Conservation (phyloP, 2,329 filamentous ascomycete genomes). For the Escovopsis weberi region DNA sequence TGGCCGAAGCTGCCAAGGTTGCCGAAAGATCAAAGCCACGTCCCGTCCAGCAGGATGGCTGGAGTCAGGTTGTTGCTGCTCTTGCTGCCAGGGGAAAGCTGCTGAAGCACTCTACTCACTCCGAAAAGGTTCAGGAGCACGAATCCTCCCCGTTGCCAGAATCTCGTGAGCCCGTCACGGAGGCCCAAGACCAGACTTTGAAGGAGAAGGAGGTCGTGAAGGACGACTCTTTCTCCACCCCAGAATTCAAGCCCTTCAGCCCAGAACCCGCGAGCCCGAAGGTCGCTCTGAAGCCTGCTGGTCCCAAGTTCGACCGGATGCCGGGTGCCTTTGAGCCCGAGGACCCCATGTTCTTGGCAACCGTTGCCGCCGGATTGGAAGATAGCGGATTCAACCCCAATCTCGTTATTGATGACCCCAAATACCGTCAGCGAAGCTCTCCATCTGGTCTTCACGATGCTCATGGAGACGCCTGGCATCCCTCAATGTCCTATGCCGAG, state of each 20-base stretch:
- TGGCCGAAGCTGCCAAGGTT: slow-evolving; percentile 13
- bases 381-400: slow-evolving; percentile 58
- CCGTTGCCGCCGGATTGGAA: slow-evolving; percentile 51
- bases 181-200: too few relatives aligned
- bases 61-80: slow-evolving; percentile 38
- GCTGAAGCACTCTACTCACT: slow-evolving; percentile 11
- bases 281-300: slow-evolving; percentile 28
- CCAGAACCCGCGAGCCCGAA: too few relatives aligned
- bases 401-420: slow-evolving; percentile 52
- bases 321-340: slow-evolving; percentile 46
- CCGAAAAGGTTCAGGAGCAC: slow-evolving; percentile 21
- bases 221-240: too few relatives aligned
- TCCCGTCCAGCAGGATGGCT: slow-evolving; percentile 28
- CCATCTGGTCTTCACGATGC: slow-evolving; percentile 44
- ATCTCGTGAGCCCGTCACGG: slow-evolving; percentile 15
- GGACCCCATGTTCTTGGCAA: slow-evolving; percentile 56
- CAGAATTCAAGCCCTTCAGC: too few relatives aligned
- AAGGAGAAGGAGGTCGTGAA: too few relatives aligned
- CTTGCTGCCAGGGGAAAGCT: slow-evolving; percentile 23
- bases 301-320: slow-evolving; percentile 34
- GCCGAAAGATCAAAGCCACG: slow-evolving; percentile 20
- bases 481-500: slow-evolving; percentile 31
- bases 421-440: slow-evolving; percentile 48
- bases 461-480: slow-evolving; percentile 27
- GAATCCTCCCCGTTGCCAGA: slow-evolving; percentile 37